Evolutionary conservation across 225 moss, liverwort and hornwort genomes (phyloP), one percentile per base, ranked within the genome.

Genomic region (Neckera pumila): DNA sequence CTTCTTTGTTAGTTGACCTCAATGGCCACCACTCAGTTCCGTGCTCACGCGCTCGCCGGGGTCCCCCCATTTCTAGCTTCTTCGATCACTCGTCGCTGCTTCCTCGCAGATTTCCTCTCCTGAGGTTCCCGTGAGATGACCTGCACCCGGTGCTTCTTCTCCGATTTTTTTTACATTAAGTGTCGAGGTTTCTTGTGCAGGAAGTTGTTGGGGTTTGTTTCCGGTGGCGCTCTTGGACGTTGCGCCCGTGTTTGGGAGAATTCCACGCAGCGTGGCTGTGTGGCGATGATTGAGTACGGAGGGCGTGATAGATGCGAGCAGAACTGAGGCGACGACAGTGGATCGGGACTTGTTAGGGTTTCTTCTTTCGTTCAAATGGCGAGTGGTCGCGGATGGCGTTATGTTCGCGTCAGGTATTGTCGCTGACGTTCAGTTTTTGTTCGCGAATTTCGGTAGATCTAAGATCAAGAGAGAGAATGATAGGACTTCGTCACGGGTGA

Each of bases 341-440:
- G 86, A 89, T 91, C 72, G 76, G 77, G 38, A 8, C 22, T 81
- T 77, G 64, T 85, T 89, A 92, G 92, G 89, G 89, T 89, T 91
- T 84, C 63, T 25, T 85, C 73, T 56, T 76, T 51, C 69, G 62
- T 11, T 63, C 74, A 15, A 38, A 91, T 86, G 76, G 60, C 42
- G 23, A 70, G 84, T 86, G 78, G 70, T 51, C 60, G 87, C 67
- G 87, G 62, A 82, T 87, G 84, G 88, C 67, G 78, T 76, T 51
- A 36, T 82, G 59, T 40, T 58, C 57, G 33, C 18, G 72, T 65
- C 71, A 58, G 78, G 63, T 87, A 45, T 79, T 63, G 36, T 56
- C 38, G 69, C 79, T 77, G 75, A 82, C 53, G 51, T 79, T 86
- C 59, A 73, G 79, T 79, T 54, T 28, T 17, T 19, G 82, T 45